Evolutionary conservation across 345 rosid species (phyloP), one percentile per base, ranked within the genome.

Genomic region (Mallotus nudiflorus): DNA sequence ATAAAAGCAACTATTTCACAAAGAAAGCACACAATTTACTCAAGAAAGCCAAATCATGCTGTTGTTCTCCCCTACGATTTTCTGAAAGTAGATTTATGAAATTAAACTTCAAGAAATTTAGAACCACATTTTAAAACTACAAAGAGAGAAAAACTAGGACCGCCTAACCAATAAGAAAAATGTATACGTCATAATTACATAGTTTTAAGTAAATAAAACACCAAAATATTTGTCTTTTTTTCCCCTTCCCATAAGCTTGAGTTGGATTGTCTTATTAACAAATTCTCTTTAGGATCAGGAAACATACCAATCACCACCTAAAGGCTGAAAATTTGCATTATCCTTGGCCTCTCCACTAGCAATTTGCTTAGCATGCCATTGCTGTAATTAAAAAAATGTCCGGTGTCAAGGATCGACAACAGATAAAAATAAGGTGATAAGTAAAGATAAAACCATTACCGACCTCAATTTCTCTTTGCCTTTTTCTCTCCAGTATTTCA

Each of bases 321-420:
- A 78, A 37, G 99, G 97, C 82, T 95, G 99, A 81, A 95, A 95
- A 84, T 95, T 92, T 19, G 99, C 99, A 67, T 95, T 95, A 69
- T 86, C 92, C 81, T 80, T 86, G 65, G 96, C 97, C 81, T 92
- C 99, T 75, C 98, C 92, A 69, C 94, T 95, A 4, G 96, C 91
- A 50, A 92, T 89, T 77, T 95, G 97, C 73, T 88, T 83, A 13
- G 88, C 87, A 69, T 54, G 88, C 99, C 97, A 95, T 77, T 85
- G 96, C 96, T 89, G 83, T 76, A 72, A 55, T 72, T 27, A 64
- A 73, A 49, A 4, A 66, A 55, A 50, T 4, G 29, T 67, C 67
- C 65, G 68, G 60, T 45, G 22, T 55, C 35, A 68, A 70, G 51
- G 33, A 52, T 44, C 29, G 28, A 58, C 46, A 73, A 61, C n/a